These are phyloP conservation scores for Arabidopsis hybrid DNA, from an alignment of 441 rosid species.

Conservation along the genomic window DNA sequence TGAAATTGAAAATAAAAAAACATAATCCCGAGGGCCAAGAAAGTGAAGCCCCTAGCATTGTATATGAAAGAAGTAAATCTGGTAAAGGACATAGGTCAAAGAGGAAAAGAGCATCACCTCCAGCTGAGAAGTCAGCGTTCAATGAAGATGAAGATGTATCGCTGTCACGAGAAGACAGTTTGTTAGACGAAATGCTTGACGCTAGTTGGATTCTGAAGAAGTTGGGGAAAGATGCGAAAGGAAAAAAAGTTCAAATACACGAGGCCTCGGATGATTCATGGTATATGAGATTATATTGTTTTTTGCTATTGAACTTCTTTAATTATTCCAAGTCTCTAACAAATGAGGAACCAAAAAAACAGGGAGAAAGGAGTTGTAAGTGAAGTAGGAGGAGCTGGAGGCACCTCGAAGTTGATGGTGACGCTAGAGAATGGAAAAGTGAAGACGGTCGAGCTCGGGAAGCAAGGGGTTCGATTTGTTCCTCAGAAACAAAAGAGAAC, in stretches of 20 bases:
- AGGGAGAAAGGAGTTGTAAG: slow-evolving; percentile 93
- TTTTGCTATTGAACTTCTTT: background rate
- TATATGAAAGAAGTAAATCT: slow-evolving; percentile 66
- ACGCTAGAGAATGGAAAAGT: slow-evolving; percentile 76
- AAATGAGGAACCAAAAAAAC: slow-evolving; percentile 21
- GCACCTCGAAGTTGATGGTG: slow-evolving; percentile 65
- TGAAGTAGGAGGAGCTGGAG: slow-evolving; percentile 52
- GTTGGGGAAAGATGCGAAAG: slow-evolving; percentile 90
- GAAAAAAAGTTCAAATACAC: slow-evolving; percentile 90
- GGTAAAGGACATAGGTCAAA: slow-evolving; percentile 96
- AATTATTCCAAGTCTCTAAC: background rate
- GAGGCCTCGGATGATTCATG: slow-evolving; percentile 87
- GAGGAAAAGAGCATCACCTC: slow-evolving; percentile 82
- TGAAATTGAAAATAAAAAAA: slow-evolving; percentile 84
- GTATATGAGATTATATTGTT: slow-evolving; percentile 26
- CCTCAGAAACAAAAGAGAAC: slow-evolving; percentile 87
- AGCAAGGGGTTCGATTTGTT: slow-evolving; percentile 83
- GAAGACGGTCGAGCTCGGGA: slow-evolving; percentile 80
- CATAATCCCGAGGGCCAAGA: slow-evolving; percentile 66
- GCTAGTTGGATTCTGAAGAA: slow-evolving; percentile 96
- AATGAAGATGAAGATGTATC: slow-evolving; percentile 67
- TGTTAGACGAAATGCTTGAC: slow-evolving; percentile 84
- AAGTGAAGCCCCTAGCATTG: slow-evolving; percentile 49
- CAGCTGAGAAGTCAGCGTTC: slow-evolving; percentile 57
- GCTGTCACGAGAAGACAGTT: slow-evolving; percentile 61